Evolutionary conservation across 1,284 basidiomycete species (phyloP).

Genomic region (Vanrija humicola): DNA sequence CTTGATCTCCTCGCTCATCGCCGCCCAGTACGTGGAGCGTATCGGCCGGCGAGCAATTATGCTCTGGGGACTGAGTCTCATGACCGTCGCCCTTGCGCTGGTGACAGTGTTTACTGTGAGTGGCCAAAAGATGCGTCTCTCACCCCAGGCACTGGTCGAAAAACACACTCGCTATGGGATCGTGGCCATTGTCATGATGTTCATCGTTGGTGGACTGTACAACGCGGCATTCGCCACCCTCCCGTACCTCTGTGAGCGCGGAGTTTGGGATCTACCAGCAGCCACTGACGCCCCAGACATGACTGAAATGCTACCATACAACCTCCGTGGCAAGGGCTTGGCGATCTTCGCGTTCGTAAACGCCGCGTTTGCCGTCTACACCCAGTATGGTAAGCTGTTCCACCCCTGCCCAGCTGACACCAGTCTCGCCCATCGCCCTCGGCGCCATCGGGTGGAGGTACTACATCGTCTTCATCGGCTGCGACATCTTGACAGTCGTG

Average conservation of each 20-base stretch:
- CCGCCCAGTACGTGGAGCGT: slow-evolving; percentile 24
- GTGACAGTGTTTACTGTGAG: slow-evolving; percentile 65
- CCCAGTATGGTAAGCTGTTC: slow-evolving; percentile 2
- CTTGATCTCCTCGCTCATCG: slow-evolving; percentile 18
- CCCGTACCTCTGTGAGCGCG: slow-evolving; percentile 60
- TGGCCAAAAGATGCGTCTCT: slow-evolving; percentile 34
- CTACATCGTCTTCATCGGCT: slow-evolving; percentile 36
- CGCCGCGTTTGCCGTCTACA: not conserved
- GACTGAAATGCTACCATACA: slow-evolving; percentile 25
- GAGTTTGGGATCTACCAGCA: slow-evolving; percentile 44
- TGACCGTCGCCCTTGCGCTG: slow-evolving; percentile 60
- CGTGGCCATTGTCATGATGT: slow-evolving; percentile 5
- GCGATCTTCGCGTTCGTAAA: slow-evolving; percentile 13
- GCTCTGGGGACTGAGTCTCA: slow-evolving; percentile 57
- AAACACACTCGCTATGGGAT: slow-evolving; percentile 26
- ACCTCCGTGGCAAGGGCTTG: slow-evolving; percentile 24
- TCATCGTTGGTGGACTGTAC: slow-evolving; percentile 22
- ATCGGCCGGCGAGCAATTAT: slow-evolving; percentile 27
- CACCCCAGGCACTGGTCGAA: slow-evolving; percentile 23
- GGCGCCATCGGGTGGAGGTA: slow-evolving; percentile 4
- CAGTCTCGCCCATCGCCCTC: slow-evolving; percentile 8
- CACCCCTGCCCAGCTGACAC: not conserved
- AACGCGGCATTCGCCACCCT: slow-evolving; percentile 12
- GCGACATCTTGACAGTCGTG: slow-evolving; percentile 18
- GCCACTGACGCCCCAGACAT: slow-evolving; percentile 1